These are phyloP conservation scores for Lactuca saligna DNA, from an alignment of 129 eudicot genomes.

Conservation along the genomic window DNA sequence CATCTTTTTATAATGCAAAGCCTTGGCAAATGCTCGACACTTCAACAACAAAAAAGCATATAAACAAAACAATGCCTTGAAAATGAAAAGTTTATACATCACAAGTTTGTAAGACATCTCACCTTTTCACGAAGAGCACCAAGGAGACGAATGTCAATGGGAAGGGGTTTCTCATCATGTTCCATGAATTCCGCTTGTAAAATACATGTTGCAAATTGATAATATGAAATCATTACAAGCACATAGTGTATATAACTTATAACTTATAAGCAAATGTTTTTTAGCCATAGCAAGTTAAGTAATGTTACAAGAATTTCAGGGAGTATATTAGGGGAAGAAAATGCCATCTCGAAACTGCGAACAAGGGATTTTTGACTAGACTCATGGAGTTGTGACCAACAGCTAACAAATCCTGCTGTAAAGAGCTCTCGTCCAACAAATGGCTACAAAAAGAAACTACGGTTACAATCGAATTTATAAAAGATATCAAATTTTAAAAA, in stretches of 20 bases:
- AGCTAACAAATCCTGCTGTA: conserved; percentile 59
- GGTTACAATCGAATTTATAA: too few species aligned
- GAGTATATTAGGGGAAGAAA: conserved; percentile 97
- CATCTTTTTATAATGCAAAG: conserved; percentile 98
- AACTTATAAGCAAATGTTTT: not conserved
- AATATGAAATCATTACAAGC: not conserved
- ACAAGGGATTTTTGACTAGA: conserved; percentile 80
- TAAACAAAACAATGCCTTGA: conserved; percentile 9
- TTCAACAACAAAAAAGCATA: conserved; percentile 23
- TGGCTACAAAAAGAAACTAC: too few species aligned
- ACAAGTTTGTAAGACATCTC: conserved; percentile 10
- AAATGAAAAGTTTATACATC: conserved; percentile 13
- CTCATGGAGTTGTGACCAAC: conserved; percentile 91
- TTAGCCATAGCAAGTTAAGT: conserved; percentile 73
- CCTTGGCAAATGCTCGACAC: conserved; percentile 99
- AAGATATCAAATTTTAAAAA: too few species aligned
- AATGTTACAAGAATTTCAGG: conserved; percentile 95
- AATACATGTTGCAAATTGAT: conserved; percentile 14
- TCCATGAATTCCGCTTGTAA: conserved; percentile 99
- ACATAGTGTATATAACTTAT: not conserved
- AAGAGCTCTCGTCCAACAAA: too few species aligned
- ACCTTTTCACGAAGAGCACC: conserved; percentile 99
- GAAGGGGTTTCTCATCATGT: conserved; percentile 96
- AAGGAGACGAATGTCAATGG: conserved; percentile 95
- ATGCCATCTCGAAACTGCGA: conserved; percentile 91